Conservation (phyloP, 495 filamentous ascomycete genomes). For the Massariosphaeria phaeospora region DNA sequence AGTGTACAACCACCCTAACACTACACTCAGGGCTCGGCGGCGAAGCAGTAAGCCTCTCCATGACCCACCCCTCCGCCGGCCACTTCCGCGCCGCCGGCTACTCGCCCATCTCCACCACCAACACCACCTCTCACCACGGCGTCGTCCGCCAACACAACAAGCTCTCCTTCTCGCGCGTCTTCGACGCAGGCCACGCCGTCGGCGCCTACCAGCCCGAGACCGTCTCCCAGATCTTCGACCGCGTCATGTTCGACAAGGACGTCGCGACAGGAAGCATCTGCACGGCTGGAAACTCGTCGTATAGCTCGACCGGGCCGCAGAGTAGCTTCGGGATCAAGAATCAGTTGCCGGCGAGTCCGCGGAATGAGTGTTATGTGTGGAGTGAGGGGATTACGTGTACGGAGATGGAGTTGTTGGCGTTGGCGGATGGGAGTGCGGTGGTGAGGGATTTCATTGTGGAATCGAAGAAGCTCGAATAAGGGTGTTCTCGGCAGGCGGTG, state of each 20-base stretch:
- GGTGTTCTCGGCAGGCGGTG: too few relatives aligned
- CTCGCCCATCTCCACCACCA: conserved; percentile 26
- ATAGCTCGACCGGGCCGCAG: conserved; percentile 21
- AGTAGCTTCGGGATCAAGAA: conserved; percentile 32
- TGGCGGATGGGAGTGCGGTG: conserved; percentile 29
- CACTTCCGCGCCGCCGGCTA: conserved; percentile 32
- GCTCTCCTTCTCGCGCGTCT: conserved; percentile 36
- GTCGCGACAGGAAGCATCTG: conserved; percentile 34
- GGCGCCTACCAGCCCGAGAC: conserved; percentile 36
- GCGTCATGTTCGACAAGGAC: conserved; percentile 37
- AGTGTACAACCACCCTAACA: not conserved
- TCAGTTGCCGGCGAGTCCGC: conserved; percentile 9
- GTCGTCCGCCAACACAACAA: conserved; percentile 34
- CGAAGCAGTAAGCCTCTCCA: conserved; percentile 26
- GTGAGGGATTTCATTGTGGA: conserved; percentile 29
- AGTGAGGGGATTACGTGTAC: conserved; percentile 20
- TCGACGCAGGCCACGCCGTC: conserved; percentile 15
- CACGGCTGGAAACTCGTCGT: conserved; percentile 1
- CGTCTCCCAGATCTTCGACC: conserved; percentile 37
- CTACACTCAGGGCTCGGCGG: conserved; percentile 29
- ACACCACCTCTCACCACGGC: conserved; percentile 27
- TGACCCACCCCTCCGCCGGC: conserved; percentile 14
- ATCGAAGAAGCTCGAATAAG: too few relatives aligned
- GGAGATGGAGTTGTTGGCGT: conserved; percentile 25
- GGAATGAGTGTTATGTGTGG: conserved; percentile 27